Evolutionary conservation across 2,329 filamentous ascomycete species (phyloP), one percentile per base, ranked within the genome.

Genomic region (Cercospora sesami): DNA sequence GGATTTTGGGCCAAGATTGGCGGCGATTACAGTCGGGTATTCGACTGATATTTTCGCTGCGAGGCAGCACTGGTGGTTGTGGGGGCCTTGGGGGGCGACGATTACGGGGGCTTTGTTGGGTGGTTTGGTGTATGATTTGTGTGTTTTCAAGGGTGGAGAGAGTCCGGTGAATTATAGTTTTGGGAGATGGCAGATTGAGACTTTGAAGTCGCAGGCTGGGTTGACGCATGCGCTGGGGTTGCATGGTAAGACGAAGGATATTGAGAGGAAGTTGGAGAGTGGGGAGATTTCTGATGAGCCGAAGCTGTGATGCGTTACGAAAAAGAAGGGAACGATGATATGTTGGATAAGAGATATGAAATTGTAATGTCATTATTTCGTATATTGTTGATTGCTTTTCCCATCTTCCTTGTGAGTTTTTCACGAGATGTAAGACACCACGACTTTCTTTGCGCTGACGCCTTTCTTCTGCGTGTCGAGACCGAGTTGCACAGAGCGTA

Each of bases 1-100:
- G 3, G 84, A 86, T 74, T 79, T 86, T n/a, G 83, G 83, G 0
- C 83, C 84, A 0, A 79, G 84, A 5, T 76, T 86, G 6, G 83
- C 82, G 0, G 74, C 83, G 9, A 70, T 82, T 3, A 81, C 80
- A 0, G 72, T 85, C 1, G 83, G 83, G 0, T 86, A 84, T 66
- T 78, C 80, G 5, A 72, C 69, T 1, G 73, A 77, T 4, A 48
- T 72, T 2, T 76, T 84, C 66, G 71, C 69, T 9, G 72, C 66
- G 21, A 76, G 72, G 7, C 75, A 80, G 31, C 75, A 78, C 3
- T 85, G 83, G 74, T 84, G 82, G 80, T 81, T 85, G 62, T 84
- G 82, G 73, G 83, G 83, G 4, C 80, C 83, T 2, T 77, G 75
- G 74, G 68, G 72, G 18, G 83, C 80, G 1, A 77, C 82, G 0